Percentiles rank a stretch among this genome's conserved stretches.
phyloP scores from a whole-genome alignment of 108 stramenopile genomes.

The Seminavis robusta region DNA sequence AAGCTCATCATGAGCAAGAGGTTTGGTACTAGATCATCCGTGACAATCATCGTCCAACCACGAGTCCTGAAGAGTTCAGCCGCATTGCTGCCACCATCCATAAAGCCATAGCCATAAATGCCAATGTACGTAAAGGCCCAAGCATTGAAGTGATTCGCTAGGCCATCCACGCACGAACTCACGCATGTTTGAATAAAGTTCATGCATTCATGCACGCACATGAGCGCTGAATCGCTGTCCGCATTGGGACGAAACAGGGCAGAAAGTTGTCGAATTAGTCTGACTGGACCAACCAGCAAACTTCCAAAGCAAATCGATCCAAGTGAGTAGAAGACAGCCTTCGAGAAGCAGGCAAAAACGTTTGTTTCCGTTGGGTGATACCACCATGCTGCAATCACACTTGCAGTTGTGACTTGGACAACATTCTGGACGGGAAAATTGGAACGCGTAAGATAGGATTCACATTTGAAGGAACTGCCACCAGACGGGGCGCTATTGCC shows the following conservation, averaged over 20 bases:
- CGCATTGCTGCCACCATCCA: constrained; percentile 65
- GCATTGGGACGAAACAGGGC: constrained; percentile 61
- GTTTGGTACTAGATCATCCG: constrained; percentile 80
- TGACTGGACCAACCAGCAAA: constrained; percentile 79
- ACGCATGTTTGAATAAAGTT: constrained; percentile 58
- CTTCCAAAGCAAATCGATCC: constrained; percentile 91
- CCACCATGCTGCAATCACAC: constrained; percentile 92
- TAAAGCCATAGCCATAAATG: constrained; percentile 80
- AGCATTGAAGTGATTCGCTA: constrained; percentile 64
- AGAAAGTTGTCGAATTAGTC: constrained; percentile 63
- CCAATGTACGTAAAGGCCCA: constrained; percentile 89
- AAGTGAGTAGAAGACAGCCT: constrained; percentile 60
- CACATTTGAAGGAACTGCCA: neutral
- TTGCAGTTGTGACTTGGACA: constrained; percentile 82
- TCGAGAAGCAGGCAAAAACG: too few species aligned
- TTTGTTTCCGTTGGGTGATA: constrained; percentile 26
- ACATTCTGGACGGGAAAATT: constrained; percentile 52
- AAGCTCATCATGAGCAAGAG: constrained; percentile 70
- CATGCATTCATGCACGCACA: constrained; percentile 75
- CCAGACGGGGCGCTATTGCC: neutral
- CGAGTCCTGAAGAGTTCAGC: constrained; percentile 76
- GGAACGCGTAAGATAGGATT: neutral
- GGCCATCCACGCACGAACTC: constrained; percentile 56
- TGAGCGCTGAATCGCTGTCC: constrained; percentile 43
- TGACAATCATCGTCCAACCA: constrained; percentile 85